Conservation (phyloP, 1,139 yeast species). For the Blastobotrys capitulatus region DNA sequence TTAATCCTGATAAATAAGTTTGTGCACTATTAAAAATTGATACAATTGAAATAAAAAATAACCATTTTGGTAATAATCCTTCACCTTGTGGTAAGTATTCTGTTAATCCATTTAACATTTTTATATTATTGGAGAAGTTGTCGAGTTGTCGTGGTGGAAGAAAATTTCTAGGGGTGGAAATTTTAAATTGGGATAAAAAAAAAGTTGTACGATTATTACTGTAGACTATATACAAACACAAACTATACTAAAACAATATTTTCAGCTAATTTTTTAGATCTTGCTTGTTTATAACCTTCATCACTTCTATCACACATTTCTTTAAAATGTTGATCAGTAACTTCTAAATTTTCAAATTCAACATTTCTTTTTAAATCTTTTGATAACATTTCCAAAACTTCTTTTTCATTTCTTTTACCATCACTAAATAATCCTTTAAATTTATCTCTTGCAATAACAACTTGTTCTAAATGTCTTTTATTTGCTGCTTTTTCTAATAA, state of each 20-base stretch:
- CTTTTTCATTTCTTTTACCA: slow-evolving; percentile 13
- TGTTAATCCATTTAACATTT: slow-evolving; percentile 4
- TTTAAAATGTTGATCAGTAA: slow-evolving; percentile 40
- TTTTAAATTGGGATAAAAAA: too few relatives aligned
- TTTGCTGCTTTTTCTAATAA: slow-evolving; percentile 70
- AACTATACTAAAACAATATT: neutral
- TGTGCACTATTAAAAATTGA: slow-evolving; percentile 87
- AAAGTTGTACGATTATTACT: too few relatives aligned
- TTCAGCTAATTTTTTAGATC: neutral
- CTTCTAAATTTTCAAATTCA: slow-evolving; percentile 25
- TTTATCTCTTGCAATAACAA: slow-evolving; percentile 80
- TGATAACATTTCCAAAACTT: slow-evolving; percentile 17
- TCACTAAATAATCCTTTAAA: slow-evolving; percentile 46
- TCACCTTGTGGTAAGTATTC: slow-evolving; percentile 38
- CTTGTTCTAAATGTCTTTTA: slow-evolving; percentile 71
- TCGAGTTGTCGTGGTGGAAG: neutral
- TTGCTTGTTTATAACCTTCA: slow-evolving; percentile 36
- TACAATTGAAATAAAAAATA: slow-evolving; percentile 73
- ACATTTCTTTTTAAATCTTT: slow-evolving; percentile 22
- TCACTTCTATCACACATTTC: slow-evolving; percentile 52
- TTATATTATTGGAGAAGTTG: neutral
- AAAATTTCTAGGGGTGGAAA: too few relatives aligned
- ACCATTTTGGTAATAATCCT: slow-evolving; percentile 63
- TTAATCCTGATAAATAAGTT: slow-evolving; percentile 70
- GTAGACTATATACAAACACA: too few relatives aligned